A percentile compares a stretch with the other conserved stretches of the same genome.
These are phyloP conservation scores for Erythrophleum ivorense DNA, from an alignment of 331 rosid genomes.

Conservation along the genomic window DNA sequence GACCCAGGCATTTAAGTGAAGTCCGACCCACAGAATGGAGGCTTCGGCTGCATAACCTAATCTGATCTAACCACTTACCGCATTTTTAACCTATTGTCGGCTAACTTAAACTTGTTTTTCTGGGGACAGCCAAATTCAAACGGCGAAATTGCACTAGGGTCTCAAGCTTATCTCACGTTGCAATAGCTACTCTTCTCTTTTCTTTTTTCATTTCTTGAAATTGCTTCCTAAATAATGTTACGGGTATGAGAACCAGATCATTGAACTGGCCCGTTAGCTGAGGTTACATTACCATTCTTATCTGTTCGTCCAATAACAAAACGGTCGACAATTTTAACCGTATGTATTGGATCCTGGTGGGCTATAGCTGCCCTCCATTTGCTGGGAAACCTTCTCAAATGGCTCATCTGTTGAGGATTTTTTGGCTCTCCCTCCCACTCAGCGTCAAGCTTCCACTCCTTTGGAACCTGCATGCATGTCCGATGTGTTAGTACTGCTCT, in stretches of 20 bases:
- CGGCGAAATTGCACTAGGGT: not conserved
- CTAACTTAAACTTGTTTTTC: not conserved
- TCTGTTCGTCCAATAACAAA: conserved; percentile 60
- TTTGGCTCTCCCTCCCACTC: conserved; percentile 57
- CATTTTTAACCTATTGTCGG: too few relatives aligned
- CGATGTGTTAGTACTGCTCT: not conserved
- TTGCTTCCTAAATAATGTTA: conserved; percentile 17
- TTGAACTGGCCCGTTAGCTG: conserved; percentile 47
- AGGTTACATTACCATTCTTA: conserved; percentile 33
- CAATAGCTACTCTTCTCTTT: not conserved
- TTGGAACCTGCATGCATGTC: conserved; percentile 58
- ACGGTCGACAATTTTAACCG: conserved; percentile 68
- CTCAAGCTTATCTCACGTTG: not conserved
- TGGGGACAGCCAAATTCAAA: not conserved
- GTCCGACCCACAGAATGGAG: too few relatives aligned
- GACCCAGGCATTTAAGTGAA: too few relatives aligned
- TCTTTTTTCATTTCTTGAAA: not conserved
- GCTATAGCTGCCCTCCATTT: conserved; percentile 57
- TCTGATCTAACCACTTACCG: too few relatives aligned
- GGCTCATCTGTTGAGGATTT: conserved; percentile 42
- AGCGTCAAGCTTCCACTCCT: conserved; percentile 87
- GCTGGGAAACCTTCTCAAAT: conserved; percentile 56
- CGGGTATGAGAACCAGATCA: conserved; percentile 43
- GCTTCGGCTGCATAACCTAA: too few relatives aligned
- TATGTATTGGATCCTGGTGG: conserved; percentile 62